Evolutionary conservation across 176 grass and related monocot genomes (phyloP), one percentile per base, ranked within the genome.

Genomic region (Hyparrhenia diplandra): DNA sequence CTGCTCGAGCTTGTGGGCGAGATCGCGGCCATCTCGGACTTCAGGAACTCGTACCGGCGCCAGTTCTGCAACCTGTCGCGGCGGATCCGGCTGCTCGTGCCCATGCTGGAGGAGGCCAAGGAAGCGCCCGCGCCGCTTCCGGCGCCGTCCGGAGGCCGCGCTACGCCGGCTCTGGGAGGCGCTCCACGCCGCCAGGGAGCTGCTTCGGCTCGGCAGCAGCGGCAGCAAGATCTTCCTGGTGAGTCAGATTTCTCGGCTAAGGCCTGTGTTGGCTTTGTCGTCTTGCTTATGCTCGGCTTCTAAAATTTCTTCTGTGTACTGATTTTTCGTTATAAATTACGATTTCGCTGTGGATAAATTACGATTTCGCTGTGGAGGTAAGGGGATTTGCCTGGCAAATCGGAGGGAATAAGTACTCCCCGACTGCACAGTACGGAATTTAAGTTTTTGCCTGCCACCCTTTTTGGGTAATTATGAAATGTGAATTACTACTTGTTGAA

Each of bases 221-320:
- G 96, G 96, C 20, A 98, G 96, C 84, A 98, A 93, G 90, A 95
- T 98, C 76, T 95, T 89, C 85, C 75, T 98, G 92, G 96, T 98
- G 88, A n/a, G n/a, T n/a, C n/a, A 39, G 90, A 40, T 69, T 58
- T 81, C 43, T 77, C 34, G 35, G 55, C 65, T 77, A 35, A 34
- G 70, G 35, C 25, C 84, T 74, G 30, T 69, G 23, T 61, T 3
- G 58, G 5, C 64, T 74, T 85, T 82, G 5, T 43, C 40, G 27
- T 7, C 72, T 59, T 75, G 28, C 67, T 51, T 78, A 12, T 1
- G 3, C 32, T 5, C 32, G 35, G 25, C 45, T 24, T 14, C 36
- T 74, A 57, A 45, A 79, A 37, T 76, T 88, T 65, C 41, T 60
- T 25, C 31, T 51, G 23, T 21, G 61, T 29, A 73, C 6, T 40